Percentiles rank a stretch among this genome's conserved stretches.
Conservation (phyloP, 108 stramenopile genomes). For the Nitzschia inconspicua region DNA sequence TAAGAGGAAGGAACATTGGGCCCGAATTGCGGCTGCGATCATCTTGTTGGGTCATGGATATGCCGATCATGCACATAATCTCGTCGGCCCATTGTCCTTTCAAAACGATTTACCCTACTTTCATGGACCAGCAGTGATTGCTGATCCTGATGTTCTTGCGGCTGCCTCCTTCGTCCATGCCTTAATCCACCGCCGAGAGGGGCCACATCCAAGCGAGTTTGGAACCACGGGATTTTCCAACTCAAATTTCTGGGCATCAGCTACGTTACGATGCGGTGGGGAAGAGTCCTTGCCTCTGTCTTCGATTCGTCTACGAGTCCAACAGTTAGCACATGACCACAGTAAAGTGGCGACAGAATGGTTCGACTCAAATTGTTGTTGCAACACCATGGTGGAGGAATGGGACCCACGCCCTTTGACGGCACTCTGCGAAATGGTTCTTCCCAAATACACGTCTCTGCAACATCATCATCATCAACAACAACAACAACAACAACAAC, state of each 20-base stretch:
- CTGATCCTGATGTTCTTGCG: slow-evolving; percentile 2
- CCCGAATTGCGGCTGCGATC: slow-evolving; percentile 30
- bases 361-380: no score
- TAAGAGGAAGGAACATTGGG: no score
- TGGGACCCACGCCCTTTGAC: no score
- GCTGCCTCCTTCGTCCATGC: slow-evolving; percentile 39
- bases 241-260: slow-evolving; percentile 45
- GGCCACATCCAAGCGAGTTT: slow-evolving; percentile 34
- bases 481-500: background rate
- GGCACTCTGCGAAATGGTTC: no score
- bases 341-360: no score
- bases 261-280: slow-evolving; percentile 2
- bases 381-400: no score
- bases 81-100: slow-evolving; percentile 41
- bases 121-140: slow-evolving; percentile 23
- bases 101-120: slow-evolving; percentile 33
- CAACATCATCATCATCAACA: no score
- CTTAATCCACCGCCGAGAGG: slow-evolving; percentile 46
- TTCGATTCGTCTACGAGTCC: no score
- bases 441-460: no score
- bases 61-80: slow-evolving; percentile 44
- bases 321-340: no score
- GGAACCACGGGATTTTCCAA: slow-evolving; percentile 50
- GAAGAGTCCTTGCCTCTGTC: slow-evolving; percentile 4
- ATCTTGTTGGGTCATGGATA: slow-evolving; percentile 40